Evolutionary conservation across 495 filamentous ascomycete genomes (phyloP).

Genomic region (Apiosordaria backusii): DNA sequence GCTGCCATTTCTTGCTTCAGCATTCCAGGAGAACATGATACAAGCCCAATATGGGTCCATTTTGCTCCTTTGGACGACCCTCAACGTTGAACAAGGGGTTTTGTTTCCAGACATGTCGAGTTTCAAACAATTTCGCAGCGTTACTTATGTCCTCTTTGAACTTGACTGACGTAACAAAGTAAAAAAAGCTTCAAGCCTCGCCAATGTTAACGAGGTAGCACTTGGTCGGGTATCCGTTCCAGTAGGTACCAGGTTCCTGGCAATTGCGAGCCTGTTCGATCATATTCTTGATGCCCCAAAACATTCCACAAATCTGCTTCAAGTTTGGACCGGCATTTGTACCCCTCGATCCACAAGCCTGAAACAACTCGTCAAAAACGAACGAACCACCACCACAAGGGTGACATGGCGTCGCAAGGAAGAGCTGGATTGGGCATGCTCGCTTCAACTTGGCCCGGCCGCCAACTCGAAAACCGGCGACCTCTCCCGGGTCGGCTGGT

Average conservation of each 20-base stretch:
- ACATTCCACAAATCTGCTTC: background rate
- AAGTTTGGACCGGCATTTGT: background rate
- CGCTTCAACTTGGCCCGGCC: background rate
- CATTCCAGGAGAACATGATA: background rate
- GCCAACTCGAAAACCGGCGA: background rate
- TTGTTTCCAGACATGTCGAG: constrained; percentile 4
- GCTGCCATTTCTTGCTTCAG: too few relatives aligned
- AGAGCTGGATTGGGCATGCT: background rate
- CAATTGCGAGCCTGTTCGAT: background rate
- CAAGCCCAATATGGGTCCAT: constrained; percentile 2
- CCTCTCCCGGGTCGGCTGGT: background rate
- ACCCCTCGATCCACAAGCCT: background rate
- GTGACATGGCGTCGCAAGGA: background rate
- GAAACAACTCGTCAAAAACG: background rate
- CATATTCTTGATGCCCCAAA: background rate
- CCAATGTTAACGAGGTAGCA: background rate
- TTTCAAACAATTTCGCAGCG: background rate
- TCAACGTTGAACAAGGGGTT: background rate
- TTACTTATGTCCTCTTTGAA: too few relatives aligned
- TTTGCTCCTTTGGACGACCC: background rate
- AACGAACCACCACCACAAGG: background rate
- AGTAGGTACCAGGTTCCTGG: background rate
- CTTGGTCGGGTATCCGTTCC: background rate
- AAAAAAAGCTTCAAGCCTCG: background rate
- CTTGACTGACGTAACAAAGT: background rate